These are phyloP conservation scores for Diospyros kaki DNA, from an alignment of 148 eudicot genomes.

Conservation along the genomic window DNA sequence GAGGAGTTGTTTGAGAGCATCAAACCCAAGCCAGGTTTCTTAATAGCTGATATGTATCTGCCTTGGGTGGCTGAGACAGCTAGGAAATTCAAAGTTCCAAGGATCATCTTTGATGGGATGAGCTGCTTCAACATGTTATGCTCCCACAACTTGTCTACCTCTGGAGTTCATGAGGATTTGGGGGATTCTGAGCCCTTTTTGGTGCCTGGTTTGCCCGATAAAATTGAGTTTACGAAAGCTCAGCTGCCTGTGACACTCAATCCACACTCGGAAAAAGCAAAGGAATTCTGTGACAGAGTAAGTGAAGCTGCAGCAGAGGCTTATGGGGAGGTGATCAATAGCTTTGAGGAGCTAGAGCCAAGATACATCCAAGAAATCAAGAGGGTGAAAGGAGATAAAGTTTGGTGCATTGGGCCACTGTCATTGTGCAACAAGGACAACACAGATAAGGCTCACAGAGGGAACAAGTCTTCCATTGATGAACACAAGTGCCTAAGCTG, in stretches of 20 bases:
- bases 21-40: slow-evolving; percentile 16
- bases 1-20: slow-evolving; percentile 4
- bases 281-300: neutral
- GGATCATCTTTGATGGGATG: slow-evolving; percentile 25
- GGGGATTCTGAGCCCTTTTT: slow-evolving; percentile 21
- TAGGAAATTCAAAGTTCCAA: slow-evolving; percentile 3
- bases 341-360: slow-evolving; percentile 30
- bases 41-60: slow-evolving; percentile 18
- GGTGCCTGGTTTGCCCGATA: slow-evolving; percentile 41
- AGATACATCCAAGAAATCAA: slow-evolving; percentile 15
- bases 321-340: slow-evolving; percentile 26
- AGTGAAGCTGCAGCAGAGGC: slow-evolving; percentile 24
- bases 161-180: slow-evolving; percentile 6
- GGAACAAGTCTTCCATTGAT: slow-evolving; percentile 23
- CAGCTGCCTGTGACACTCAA: slow-evolving; percentile 35
- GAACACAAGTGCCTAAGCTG: slow-evolving; percentile 27
- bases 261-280: slow-evolving; percentile 16
- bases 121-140: slow-evolving; percentile 12
- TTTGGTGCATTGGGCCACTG: slow-evolving; percentile 32
- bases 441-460: slow-evolving; percentile 29
- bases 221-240: slow-evolving; percentile 25
- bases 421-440: slow-evolving; percentile 20
- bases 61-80: slow-evolving; percentile 15
- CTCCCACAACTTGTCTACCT: slow-evolving; percentile 16
- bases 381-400: slow-evolving; percentile 18